Conservation (phyloP, 1,284 basidiomycete genomes). For the Ganoderma leucocontextum region DNA sequence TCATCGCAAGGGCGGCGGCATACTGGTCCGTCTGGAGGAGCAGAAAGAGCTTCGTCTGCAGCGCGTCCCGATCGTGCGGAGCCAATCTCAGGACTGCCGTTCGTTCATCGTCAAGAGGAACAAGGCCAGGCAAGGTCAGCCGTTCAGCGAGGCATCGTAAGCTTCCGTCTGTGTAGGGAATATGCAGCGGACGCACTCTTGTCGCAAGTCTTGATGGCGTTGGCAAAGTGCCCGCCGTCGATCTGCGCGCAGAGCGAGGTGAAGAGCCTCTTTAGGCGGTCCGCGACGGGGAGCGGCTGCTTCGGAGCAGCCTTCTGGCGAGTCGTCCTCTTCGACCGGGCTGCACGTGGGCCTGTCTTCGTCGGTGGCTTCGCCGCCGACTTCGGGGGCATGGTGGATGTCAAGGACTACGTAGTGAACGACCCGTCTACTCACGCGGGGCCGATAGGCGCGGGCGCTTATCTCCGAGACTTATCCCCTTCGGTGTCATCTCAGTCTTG, state of each 20-base stretch:
- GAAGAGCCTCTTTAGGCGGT: slow-evolving; percentile 77
- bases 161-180: not conserved
- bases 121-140: not conserved
- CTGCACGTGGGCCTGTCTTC: not conserved
- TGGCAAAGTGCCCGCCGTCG: slow-evolving; percentile 82
- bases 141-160: not conserved
- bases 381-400: slow-evolving; percentile 26
- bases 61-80: slow-evolving; percentile 74
- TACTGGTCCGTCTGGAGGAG: slow-evolving; percentile 88
- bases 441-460: not conserved
- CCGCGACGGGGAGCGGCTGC: slow-evolving; percentile 60
- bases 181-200: slow-evolving; percentile 66
- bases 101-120: not conserved
- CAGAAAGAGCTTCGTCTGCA: slow-evolving; percentile 84
- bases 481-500: too few species aligned
- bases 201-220: slow-evolving; percentile 89
- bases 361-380: slow-evolving; percentile 8
- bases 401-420: not conserved
- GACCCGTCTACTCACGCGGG: too few species aligned
- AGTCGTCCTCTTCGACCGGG: not conserved
- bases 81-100: slow-evolving; percentile 72
- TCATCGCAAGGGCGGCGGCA: slow-evolving; percentile 60
- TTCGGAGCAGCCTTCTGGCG: slow-evolving; percentile 44
- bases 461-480: too few species aligned
- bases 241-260: slow-evolving; percentile 84